These are phyloP conservation scores for Ajuga reptans DNA, from an alignment of 305 asterid genomes.

Conservation along the genomic window DNA sequence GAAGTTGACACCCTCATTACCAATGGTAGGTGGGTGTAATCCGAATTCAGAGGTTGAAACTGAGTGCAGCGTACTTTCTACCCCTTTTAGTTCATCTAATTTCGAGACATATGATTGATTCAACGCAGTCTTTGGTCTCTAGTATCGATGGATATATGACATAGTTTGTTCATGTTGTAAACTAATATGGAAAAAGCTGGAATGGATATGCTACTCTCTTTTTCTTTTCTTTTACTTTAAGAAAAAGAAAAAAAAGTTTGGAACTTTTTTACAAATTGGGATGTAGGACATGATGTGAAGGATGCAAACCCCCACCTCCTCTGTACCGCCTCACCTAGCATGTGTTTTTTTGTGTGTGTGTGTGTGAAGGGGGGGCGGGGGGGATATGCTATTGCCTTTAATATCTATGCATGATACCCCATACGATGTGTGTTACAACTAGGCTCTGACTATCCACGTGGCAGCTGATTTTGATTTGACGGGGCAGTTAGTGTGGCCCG, in stretches of 20 bases:
- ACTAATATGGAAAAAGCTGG: too few relatives aligned
- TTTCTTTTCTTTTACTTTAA: too few relatives aligned
- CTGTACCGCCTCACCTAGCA: too few relatives aligned
- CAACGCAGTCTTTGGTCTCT: too few relatives aligned
- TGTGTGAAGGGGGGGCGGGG: not conserved
- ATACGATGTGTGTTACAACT: not conserved
- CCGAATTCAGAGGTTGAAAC: not conserved
- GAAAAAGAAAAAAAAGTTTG: too few relatives aligned
- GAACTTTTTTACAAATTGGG: too few relatives aligned
- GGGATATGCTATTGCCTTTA: not conserved
- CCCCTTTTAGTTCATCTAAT: not conserved
- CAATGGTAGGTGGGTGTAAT: not conserved
- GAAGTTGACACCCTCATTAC: not conserved
- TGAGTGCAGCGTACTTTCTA: not conserved
- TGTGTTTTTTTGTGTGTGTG: too few relatives aligned
- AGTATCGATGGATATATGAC: too few relatives aligned
- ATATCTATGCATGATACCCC: not conserved
- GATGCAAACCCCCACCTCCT: too few relatives aligned
- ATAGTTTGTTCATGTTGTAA: too few relatives aligned
- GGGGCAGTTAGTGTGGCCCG: slow-evolving; percentile 98
- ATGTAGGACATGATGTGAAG: too few relatives aligned
- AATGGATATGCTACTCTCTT: too few relatives aligned
- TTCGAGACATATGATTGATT: not conserved
- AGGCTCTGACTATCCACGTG: slow-evolving; percentile 30
- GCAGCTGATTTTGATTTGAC: slow-evolving; percentile 97